Evolutionary conservation across 306 rosid genomes (phyloP).

Genomic region (Biancaea sappan): DNA sequence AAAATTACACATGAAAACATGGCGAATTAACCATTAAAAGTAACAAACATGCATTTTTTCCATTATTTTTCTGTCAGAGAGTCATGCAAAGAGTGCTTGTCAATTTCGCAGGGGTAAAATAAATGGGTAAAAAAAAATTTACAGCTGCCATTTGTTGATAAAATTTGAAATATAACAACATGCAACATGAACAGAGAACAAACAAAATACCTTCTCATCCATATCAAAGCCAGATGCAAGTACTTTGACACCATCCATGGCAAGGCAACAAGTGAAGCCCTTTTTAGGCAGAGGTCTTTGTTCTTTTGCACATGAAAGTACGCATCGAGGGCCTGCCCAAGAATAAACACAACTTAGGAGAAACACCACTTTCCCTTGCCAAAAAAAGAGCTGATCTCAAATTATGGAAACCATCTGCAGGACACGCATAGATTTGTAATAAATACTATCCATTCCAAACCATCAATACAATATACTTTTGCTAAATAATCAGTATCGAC

Average conservation of each 20-base stretch:
- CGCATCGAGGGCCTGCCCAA: conserved; percentile 83
- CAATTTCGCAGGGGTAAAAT: neutral
- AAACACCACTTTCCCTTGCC: neutral
- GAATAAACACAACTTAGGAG: conserved; percentile 29
- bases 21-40: neutral
- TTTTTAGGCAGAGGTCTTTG: conserved; percentile 68
- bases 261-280: conserved; percentile 87
- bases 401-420: conserved; percentile 16
- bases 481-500: neutral
- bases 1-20: neutral
- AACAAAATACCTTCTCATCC: conserved; percentile 71
- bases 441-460: neutral
- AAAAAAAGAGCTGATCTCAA: conserved; percentile 1
- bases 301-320: conserved; percentile 76
- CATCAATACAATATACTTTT: neutral
- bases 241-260: conserved; percentile 89
- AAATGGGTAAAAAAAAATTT: neutral
- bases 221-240: conserved; percentile 88
- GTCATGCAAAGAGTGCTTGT: neutral
- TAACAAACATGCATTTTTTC: neutral
- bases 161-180: neutral
- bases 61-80: neutral
- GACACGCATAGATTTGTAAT: neutral
- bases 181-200: conserved; percentile 26
- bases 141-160: neutral